Conservation (phyloP, 306 rosid genomes). For the Geum urbanum region DNA sequence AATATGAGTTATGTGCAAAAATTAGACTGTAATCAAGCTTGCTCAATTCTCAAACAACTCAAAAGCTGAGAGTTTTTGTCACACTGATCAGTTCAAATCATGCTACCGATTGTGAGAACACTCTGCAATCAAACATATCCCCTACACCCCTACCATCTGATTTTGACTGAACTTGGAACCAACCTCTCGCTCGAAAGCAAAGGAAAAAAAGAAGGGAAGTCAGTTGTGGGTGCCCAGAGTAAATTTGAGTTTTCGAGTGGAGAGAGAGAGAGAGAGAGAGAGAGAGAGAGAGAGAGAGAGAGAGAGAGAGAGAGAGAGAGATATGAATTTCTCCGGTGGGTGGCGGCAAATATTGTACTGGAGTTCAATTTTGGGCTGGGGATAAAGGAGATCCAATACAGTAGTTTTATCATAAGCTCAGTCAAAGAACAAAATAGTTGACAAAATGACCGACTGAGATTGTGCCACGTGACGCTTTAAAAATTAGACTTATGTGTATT, state of each 20-base stretch:
- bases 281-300: no score
- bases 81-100: background rate
- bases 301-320: no score
- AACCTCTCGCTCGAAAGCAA: slow-evolving; percentile 1
- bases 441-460: no score
- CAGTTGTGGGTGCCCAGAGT: slow-evolving; percentile 11
- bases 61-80: slow-evolving; percentile 7
- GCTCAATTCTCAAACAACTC: slow-evolving; percentile 2
- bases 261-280: no score
- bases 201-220: slow-evolving; percentile 1
- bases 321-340: no score
- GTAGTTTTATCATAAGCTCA: no score
- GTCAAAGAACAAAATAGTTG: no score
- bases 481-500: no score
- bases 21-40: slow-evolving; percentile 2
- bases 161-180: slow-evolving; percentile 10
- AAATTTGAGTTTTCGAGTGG: background rate
- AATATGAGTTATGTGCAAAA: background rate
- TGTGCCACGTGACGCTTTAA: no score
- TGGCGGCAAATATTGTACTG: no score
- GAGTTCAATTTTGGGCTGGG: background rate
- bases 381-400: no score
- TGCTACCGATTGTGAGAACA: slow-evolving; percentile 11
- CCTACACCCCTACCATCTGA: slow-evolving; percentile 15
- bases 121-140: slow-evolving; percentile 2